A percentile compares a stretch with the other conserved stretches of the same genome.
Evolutionary conservation across 139 green algal species (phyloP).

Genomic region (Micromonas commoda): DNA sequence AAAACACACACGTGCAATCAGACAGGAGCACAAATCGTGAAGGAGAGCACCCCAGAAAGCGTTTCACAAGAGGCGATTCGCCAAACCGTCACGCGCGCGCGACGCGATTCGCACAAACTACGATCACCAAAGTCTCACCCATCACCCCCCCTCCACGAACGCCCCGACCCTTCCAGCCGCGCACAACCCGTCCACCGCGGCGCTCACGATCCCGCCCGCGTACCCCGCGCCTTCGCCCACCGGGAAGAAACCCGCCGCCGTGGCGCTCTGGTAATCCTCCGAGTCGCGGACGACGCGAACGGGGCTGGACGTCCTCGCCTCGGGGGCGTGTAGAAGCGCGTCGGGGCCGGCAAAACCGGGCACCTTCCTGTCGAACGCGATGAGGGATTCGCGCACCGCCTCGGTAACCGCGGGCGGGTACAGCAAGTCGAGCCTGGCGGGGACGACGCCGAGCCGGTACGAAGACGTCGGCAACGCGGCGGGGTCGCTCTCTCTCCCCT

Average conservation of each 20-base stretch:
- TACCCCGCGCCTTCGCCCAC: slow-evolving; percentile 76
- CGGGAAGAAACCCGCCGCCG: slow-evolving; percentile 58
- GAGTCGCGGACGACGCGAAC: slow-evolving; percentile 47
- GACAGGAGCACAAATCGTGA: no score
- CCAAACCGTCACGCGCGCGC: no score
- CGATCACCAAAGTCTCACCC: no score
- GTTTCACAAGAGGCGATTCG: no score
- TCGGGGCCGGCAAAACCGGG: slow-evolving; percentile 49
- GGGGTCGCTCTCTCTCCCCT: slow-evolving; percentile 9
- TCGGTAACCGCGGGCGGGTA: slow-evolving; percentile 56
- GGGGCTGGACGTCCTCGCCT: slow-evolving; percentile 70
- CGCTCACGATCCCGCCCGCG: slow-evolving; percentile 74
- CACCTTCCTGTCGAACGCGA: slow-evolving; percentile 34
- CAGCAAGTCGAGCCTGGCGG: slow-evolving; percentile 53
- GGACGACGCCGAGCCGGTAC: slow-evolving; percentile 64
- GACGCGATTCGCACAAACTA: no score
- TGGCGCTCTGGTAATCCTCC: slow-evolving; percentile 41
- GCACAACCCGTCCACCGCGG: slow-evolving; percentile 63
- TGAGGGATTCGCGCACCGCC: slow-evolving; percentile 48
- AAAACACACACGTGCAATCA: no score
- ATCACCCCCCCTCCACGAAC: neutral
- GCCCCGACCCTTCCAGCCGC: neutral
- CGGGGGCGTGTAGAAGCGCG: slow-evolving; percentile 60
- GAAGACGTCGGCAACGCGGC: slow-evolving; percentile 52
- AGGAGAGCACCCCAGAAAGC: no score